Percentiles rank a stretch among this genome's conserved stretches.
These are phyloP conservation scores for Aspergillus ustus DNA, from an alignment of 2,329 filamentous ascomycete species.

Conservation along the genomic window DNA sequence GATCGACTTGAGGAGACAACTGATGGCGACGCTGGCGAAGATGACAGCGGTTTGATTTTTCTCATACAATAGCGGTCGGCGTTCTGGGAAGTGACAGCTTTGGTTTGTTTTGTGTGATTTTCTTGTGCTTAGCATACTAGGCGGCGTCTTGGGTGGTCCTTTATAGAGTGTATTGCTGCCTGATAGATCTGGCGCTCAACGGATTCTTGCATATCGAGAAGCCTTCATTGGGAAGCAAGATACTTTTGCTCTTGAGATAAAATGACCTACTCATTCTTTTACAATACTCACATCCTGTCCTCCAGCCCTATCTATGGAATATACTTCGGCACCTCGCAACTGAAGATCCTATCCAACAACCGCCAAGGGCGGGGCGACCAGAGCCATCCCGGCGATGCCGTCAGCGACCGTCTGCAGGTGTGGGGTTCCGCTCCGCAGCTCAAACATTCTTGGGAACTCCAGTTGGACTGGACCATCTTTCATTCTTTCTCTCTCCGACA, in stretches of 20 bases:
- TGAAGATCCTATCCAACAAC: background rate
- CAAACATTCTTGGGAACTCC: conserved; percentile 5
- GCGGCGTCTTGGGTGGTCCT: background rate
- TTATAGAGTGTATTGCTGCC: conserved; percentile 17
- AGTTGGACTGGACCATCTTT: conserved; percentile 18
- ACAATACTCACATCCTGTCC: background rate
- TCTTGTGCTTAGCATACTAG: background rate
- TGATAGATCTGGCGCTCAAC: conserved; percentile 14
- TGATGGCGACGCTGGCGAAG: conserved; percentile 37
- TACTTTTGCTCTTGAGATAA: background rate
- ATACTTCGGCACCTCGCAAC: background rate
- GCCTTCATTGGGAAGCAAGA: background rate
- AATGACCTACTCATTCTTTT: background rate
- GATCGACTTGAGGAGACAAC: conserved; percentile 41
- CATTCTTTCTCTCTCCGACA: conserved; percentile 25
- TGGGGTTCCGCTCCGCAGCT: conserved; percentile 25
- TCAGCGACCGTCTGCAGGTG: conserved; percentile 7
- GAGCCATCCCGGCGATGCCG: background rate
- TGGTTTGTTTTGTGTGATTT: background rate
- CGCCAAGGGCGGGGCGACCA: conserved; percentile 18
- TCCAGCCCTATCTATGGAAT: background rate
- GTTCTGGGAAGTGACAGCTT: background rate
- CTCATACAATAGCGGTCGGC: too few species aligned
- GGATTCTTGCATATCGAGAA: background rate
- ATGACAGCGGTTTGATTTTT: conserved; percentile 29